phyloP scores from a whole-genome alignment of 1,284 basidiomycete species.

The Heliocybe sulcata region DNA sequence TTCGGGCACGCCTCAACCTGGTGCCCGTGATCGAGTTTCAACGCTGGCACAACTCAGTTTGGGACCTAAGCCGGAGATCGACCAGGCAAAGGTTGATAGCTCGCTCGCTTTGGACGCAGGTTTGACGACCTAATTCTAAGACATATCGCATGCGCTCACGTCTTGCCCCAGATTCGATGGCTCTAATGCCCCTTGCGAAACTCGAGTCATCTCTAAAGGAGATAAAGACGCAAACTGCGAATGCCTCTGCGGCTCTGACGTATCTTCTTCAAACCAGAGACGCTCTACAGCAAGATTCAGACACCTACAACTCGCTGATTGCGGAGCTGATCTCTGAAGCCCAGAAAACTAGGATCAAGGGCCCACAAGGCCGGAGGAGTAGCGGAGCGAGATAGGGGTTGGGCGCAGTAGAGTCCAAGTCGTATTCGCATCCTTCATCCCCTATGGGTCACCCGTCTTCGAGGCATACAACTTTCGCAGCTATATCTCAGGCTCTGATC shows the following conservation, averaged over 20 bases:
- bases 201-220: constrained; percentile 64
- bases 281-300: constrained; percentile 80
- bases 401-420: too few relatives aligned
- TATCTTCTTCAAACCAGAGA: constrained; percentile 80
- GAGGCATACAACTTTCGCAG: too few relatives aligned
- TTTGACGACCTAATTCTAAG: constrained; percentile 23
- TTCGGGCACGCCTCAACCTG: constrained; percentile 49
- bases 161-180: constrained; percentile 50
- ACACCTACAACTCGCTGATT: constrained; percentile 77
- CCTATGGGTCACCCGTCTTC: neutral
- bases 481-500: too few relatives aligned
- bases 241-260: constrained; percentile 68
- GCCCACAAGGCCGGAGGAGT: constrained; percentile 38
- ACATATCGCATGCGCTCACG: neutral
- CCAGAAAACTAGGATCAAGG: constrained; percentile 66
- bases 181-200: constrained; percentile 57
- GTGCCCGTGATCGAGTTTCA: constrained; percentile 19
- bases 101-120: constrained; percentile 66
- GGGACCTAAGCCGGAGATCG: constrained; percentile 66
- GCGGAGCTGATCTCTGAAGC: constrained; percentile 79
- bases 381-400: constrained; percentile 28
- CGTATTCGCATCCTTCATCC: too few relatives aligned
- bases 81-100: constrained; percentile 55
- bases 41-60: constrained; percentile 50
- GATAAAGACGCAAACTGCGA: constrained; percentile 61